Percentiles rank a stretch among this genome's conserved stretches.
These are phyloP conservation scores for Lasiosphaeria miniovina DNA, from an alignment of 495 filamentous ascomycete species.

Conservation along the genomic window DNA sequence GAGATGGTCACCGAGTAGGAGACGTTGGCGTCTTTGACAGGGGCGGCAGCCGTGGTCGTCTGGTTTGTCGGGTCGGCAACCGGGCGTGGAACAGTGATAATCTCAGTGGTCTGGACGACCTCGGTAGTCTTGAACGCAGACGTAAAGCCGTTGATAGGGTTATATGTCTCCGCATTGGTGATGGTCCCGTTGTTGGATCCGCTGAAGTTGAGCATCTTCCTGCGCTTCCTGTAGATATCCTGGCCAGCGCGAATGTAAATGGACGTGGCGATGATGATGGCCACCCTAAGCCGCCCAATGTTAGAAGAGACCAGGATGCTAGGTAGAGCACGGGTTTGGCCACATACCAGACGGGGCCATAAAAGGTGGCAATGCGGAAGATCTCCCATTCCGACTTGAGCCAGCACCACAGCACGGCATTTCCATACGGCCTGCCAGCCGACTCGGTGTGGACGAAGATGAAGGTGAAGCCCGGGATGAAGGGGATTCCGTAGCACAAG, in stretches of 20 bases:
- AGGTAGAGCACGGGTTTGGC: background rate
- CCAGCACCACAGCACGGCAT: slow-evolving; percentile 88
- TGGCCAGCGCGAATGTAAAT: slow-evolving; percentile 74
- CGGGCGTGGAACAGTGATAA: slow-evolving; percentile 15
- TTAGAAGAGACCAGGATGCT: background rate
- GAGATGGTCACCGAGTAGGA: slow-evolving; percentile 52
- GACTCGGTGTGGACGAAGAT: slow-evolving; percentile 55
- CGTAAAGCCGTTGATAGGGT: slow-evolving; percentile 34
- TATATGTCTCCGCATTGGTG: slow-evolving; percentile 12
- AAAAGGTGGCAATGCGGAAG: slow-evolving; percentile 73
- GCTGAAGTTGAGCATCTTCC: slow-evolving; percentile 44
- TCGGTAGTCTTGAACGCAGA: slow-evolving; percentile 58
- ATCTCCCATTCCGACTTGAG: slow-evolving; percentile 62
- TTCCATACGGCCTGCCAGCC: slow-evolving; percentile 64
- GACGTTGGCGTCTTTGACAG: slow-evolving; percentile 24
- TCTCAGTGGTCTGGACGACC: slow-evolving; percentile 47
- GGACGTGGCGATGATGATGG: slow-evolving; percentile 63
- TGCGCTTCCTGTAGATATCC: slow-evolving; percentile 61
- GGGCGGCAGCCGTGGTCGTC: background rate
- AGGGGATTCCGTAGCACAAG: slow-evolving; percentile 72
- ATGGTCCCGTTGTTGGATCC: slow-evolving; percentile 32
- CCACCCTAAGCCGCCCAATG: slow-evolving; percentile 38
- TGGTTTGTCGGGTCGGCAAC: slow-evolving; percentile 4
- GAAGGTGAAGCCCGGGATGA: slow-evolving; percentile 64
- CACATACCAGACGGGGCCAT: slow-evolving; percentile 75